Percentiles rank a stretch among this genome's conserved stretches.
These are phyloP conservation scores for Tetrapisispora fleetii DNA, from an alignment of 805 yeast species.

Conservation along the genomic window DNA sequence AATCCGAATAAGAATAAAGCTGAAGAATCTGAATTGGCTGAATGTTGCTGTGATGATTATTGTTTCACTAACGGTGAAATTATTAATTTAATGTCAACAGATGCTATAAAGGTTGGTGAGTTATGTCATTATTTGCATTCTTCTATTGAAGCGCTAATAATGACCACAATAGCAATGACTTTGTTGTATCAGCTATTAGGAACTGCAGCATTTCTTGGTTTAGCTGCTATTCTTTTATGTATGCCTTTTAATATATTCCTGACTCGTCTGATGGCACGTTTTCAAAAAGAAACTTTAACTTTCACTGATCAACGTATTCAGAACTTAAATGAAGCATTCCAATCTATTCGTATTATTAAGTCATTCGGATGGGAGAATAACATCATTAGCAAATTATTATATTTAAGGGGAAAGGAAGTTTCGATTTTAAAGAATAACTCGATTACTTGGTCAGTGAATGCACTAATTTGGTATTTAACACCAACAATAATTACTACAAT, in stretches of 20 bases:
- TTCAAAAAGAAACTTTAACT: slow-evolving; percentile 63
- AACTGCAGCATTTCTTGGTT: slow-evolving; percentile 81
- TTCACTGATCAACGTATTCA: slow-evolving; percentile 87
- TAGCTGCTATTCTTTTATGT: slow-evolving; percentile 48
- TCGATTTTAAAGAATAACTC: slow-evolving; percentile 46
- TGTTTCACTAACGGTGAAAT: slow-evolving; percentile 74
- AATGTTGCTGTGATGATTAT: slow-evolving; percentile 28
- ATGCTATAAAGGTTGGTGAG: slow-evolving; percentile 92
- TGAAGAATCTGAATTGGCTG: slow-evolving; percentile 11
- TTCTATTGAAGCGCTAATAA: slow-evolving; percentile 61
- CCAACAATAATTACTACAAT: slow-evolving; percentile 75
- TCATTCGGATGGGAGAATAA: slow-evolving; percentile 94
- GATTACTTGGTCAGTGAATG: slow-evolving; percentile 54
- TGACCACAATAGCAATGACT: slow-evolving; percentile 57
- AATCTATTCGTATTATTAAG: slow-evolving; percentile 84
- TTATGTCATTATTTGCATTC: slow-evolving; percentile 85
- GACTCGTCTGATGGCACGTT: slow-evolving; percentile 48
- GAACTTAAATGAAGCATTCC: slow-evolving; percentile 84
- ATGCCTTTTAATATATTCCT: slow-evolving; percentile 68
- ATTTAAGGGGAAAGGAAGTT: slow-evolving; percentile 69
- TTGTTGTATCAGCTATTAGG: slow-evolving; percentile 68
- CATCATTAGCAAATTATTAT: slow-evolving; percentile 59
- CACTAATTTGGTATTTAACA: slow-evolving; percentile 68
- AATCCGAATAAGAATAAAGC: slow-evolving; percentile 9
- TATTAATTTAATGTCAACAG: slow-evolving; percentile 91